Percentiles rank a stretch among this genome's conserved stretches.
phyloP scores from a whole-genome alignment of 495 filamentous ascomycete genomes.

The Daldinia grandis region DNA sequence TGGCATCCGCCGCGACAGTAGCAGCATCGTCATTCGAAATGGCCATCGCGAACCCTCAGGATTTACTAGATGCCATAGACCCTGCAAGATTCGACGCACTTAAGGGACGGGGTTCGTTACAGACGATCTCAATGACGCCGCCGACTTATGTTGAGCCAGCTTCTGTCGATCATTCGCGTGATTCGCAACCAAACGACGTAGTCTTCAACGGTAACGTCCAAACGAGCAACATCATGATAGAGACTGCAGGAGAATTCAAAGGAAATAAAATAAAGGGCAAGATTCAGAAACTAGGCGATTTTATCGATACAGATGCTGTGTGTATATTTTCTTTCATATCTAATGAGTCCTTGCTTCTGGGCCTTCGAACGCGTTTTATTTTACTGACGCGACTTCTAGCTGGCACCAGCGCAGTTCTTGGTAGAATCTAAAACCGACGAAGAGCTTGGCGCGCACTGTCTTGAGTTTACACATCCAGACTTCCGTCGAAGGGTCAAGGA shows the following conservation, averaged over 20 bases:
- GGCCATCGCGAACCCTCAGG: neutral
- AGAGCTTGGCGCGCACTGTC: neutral
- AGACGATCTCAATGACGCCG: neutral
- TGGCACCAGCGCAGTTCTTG: neutral
- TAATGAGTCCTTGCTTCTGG: neutral
- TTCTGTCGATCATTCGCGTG: neutral
- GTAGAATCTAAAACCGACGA: neutral
- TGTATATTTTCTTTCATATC: neutral
- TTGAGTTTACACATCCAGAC: neutral
- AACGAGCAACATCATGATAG: neutral
- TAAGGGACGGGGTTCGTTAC: neutral
- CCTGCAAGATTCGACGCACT: neutral
- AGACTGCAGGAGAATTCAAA: neutral
- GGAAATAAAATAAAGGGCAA: neutral
- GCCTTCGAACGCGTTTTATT: neutral
- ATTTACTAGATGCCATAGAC: neutral
- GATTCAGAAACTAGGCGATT: neutral
- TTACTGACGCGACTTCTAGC: neutral
- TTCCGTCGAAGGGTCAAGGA: neutral
- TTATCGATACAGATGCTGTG: neutral
- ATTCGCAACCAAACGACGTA: neutral
- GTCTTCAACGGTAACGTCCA: neutral
- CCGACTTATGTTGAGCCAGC: neutral
- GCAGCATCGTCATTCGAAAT: neutral
- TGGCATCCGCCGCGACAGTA: neutral